Percentiles rank a stretch among this genome's conserved stretches.
These are phyloP conservation scores for Suillus subalutaceus DNA, from an alignment of 768 basidiomycete genomes.

Conservation along the genomic window DNA sequence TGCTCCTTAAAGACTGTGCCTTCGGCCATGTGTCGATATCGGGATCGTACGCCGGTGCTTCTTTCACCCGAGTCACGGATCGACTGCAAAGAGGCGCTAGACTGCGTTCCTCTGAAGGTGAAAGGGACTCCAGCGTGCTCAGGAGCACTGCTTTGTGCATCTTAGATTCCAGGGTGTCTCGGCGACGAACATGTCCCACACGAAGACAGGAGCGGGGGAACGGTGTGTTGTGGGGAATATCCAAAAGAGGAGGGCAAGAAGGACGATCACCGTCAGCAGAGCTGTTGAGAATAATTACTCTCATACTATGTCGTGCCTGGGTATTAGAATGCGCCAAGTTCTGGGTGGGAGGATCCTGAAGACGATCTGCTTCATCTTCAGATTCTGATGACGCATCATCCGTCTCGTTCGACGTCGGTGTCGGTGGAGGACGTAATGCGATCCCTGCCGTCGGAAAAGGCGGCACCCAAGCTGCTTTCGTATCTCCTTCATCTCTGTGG, in stretches of 20 bases:
- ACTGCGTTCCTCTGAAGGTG: conserved; percentile 43
- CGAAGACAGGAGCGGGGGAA: conserved; percentile 64
- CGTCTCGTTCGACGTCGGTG: conserved; percentile 23
- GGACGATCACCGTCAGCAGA: conserved; percentile 38
- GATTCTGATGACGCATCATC: conserved; percentile 43
- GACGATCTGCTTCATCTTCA: conserved; percentile 35
- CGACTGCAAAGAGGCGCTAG: conserved; percentile 49
- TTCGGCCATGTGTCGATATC: conserved; percentile 18
- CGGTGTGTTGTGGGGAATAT: conserved; percentile 34
- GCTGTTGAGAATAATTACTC: conserved; percentile 48
- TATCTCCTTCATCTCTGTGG: conserved; percentile 30
- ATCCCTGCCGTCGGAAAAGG: conserved; percentile 23
- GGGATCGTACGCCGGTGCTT: conserved; percentile 30
- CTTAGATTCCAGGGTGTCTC: conserved; percentile 44
- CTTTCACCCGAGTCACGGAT: conserved; percentile 24
- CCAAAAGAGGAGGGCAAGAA: conserved; percentile 53
- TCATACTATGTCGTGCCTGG: conserved; percentile 42
- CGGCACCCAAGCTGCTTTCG: conserved; percentile 36
- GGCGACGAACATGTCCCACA: conserved; percentile 36
- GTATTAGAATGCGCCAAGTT: conserved; percentile 30
- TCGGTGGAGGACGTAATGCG: conserved; percentile 23
- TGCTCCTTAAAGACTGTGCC: conserved; percentile 14
- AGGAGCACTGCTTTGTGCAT: conserved; percentile 57
- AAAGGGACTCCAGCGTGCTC: conserved; percentile 44
- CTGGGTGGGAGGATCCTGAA: conserved; percentile 21